Evolutionary conservation across 306 rosid species (phyloP).

Genomic region (Crotalaria pallida): DNA sequence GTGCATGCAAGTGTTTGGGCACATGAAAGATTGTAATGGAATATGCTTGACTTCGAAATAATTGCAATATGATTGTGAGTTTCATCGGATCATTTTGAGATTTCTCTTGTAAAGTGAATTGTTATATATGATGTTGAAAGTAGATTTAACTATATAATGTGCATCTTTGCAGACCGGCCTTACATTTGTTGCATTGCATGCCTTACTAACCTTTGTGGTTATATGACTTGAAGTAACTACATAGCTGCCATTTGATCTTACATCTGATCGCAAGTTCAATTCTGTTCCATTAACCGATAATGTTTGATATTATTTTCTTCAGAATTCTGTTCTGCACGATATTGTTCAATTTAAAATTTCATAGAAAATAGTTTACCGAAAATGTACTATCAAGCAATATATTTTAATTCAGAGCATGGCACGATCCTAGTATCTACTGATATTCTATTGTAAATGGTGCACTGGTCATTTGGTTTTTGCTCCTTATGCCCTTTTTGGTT

Average conservation of each 20-base stretch:
- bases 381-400: not conserved
- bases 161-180: not conserved
- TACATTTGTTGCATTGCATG: not conserved
- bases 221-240: not conserved
- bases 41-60: not conserved
- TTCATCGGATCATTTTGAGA: conserved; percentile 7
- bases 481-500: not conserved
- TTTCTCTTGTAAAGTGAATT: not conserved
- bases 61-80: not conserved
- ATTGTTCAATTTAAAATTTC: not conserved
- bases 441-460: not conserved
- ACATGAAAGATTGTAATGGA: not conserved
- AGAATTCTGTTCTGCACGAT: not conserved
- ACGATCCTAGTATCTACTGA: not conserved
- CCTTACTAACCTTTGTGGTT: not conserved
- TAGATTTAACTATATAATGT: not conserved
- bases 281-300: not conserved
- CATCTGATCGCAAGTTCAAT: not conserved
- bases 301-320: not conserved
- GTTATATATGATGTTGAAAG: not conserved
- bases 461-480: not conserved
- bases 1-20: not conserved
- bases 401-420: not conserved
- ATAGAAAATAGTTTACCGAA: not conserved
- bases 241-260: not conserved